Conservation (phyloP, 2,329 filamentous ascomycete species). For the Trichoderma polysporum region DNA sequence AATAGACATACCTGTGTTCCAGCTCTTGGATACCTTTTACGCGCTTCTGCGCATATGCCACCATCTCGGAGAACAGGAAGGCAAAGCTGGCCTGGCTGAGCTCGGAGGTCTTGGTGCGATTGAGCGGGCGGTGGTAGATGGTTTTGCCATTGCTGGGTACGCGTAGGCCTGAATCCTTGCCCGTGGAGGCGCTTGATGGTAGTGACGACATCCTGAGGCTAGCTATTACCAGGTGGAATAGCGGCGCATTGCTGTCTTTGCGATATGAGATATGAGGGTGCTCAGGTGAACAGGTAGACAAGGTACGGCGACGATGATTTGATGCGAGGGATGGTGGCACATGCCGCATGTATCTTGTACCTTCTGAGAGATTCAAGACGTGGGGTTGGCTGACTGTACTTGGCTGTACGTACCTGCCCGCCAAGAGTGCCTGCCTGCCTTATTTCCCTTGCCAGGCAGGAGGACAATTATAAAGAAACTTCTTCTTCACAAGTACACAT, state of each 20-base stretch:
- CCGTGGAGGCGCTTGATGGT: conserved; percentile 46
- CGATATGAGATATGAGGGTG: not conserved
- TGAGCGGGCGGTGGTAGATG: conserved; percentile 94
- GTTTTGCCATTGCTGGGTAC: conserved; percentile 93
- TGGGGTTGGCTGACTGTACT: conserved; percentile 10
- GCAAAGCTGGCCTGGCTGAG: conserved; percentile 92
- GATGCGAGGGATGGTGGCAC: not conserved
- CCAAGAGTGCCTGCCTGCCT: not conserved
- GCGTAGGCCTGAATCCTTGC: conserved; percentile 66
- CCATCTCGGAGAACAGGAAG: conserved; percentile 95
- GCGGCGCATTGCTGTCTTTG: conserved; percentile 17
- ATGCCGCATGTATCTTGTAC: not conserved
- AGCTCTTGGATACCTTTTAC: conserved; percentile 93
- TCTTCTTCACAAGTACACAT: not conserved
- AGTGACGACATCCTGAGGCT: conserved; percentile 48
- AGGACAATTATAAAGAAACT: not conserved
- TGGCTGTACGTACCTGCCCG: not conserved
- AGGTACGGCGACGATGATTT: not conserved
- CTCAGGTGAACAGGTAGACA: not conserved
- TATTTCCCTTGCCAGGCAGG: too few relatives aligned
- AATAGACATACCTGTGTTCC: conserved; percentile 70
- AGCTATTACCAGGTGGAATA: not conserved
- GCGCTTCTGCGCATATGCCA: conserved; percentile 85
- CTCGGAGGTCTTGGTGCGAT: conserved; percentile 83
- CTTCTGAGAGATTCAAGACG: not conserved